Base-by-base conservation (phyloP, 2,329 filamentous ascomycete species). In the Penicillium sp. region DNA sequence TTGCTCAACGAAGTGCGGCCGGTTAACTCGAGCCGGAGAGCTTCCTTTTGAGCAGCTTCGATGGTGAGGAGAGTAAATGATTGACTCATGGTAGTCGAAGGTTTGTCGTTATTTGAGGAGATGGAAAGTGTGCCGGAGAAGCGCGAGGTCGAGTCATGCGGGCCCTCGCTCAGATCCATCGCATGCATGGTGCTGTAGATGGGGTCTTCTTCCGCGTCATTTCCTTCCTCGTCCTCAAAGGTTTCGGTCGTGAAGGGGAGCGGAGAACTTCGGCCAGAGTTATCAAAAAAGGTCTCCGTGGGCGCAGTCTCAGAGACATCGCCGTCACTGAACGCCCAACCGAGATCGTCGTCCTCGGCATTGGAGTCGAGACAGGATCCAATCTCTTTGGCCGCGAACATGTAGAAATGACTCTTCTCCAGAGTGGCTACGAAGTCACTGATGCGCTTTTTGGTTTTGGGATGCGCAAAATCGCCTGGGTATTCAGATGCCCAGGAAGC, bases 401-500 rank as follows among this genome's bases (percentile, higher is more conserved):
- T 83, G 67, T 94, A 95, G 43, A 94, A 86, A 8, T 88, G 84
- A 54, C 88, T 86, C 4, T 79, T 80, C 24, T 87, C 80, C n/a
- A 97, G 73, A 36, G 84, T 79, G 13, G 75, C 71, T 33, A 95
- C 84, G 60, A 98, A 93, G 25, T 83, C 82, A 43, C 85, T 81
- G 35, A 96, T 74, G 29, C 80, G 82, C 54, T 79, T 81, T 55
- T 84, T 82, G 2, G 89, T 94, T 24, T 78, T 78, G 1, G 85
- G 79, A 52, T 86, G 83, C 1, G 90, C 90, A 74, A 97, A 95
- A 67, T 98, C 93, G 12, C 90, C 91, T 0, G 93, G 90, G 67
- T 97, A 97, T 38, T 84, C 76, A 12, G 85, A 83, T 1, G 95
- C 85, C 93, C 93, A 98, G 65, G 88, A 87, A 4, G 89, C 88